Base-by-base conservation (phyloP, 106 monocot genomes). In the Platanthera zijinensis region DNA sequence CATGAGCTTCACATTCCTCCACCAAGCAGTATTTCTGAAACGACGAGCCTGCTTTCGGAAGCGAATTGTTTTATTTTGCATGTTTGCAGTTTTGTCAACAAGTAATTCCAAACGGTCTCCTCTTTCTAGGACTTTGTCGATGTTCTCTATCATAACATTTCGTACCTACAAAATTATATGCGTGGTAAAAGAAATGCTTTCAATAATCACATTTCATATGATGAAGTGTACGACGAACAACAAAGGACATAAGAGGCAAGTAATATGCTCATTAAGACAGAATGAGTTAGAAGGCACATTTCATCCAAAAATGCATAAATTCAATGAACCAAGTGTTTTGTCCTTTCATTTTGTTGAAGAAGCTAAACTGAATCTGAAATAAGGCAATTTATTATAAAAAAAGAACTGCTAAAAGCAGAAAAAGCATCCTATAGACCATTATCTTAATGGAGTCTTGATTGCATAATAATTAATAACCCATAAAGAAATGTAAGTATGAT, bases 71-170 rank as follows among this genome's bases (percentile, higher is more conserved):
- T 91, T 99, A 48, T 88, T 89, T 88, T 99, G 97, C 94, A 99
- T 94, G 48, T 78, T 80, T 82, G 83, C 68, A 72, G 97, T 99
- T 88, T 92, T 99, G 68, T 99, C 97, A 67, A 94, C 97, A 57
- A 99, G 80, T 75, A 99, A 53, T 78, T 99, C 97, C 84, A 99
- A 79, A 46, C 94, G 84, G 57, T 99, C 97, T 73, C 97, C 97
- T 90, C 97, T 94, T 81, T 99, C 97, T 10, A 99, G 85, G 72
- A 99, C 94, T 79, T 92, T 92, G 74, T 99, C 97, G 52, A 99
- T 99, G 83, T 99, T 99, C 46, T 99, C 94, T 30, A 99, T 94
- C 97, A 99, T 99, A 48, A 99, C 97, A 86, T 78, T 90, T 11
- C 91, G 87, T 17, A 99, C 97, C 97, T 99, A 74, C 52, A 74